These are phyloP conservation scores for Carpinus fangiana DNA, from an alignment of 306 rosid genomes.

Conservation along the genomic window DNA sequence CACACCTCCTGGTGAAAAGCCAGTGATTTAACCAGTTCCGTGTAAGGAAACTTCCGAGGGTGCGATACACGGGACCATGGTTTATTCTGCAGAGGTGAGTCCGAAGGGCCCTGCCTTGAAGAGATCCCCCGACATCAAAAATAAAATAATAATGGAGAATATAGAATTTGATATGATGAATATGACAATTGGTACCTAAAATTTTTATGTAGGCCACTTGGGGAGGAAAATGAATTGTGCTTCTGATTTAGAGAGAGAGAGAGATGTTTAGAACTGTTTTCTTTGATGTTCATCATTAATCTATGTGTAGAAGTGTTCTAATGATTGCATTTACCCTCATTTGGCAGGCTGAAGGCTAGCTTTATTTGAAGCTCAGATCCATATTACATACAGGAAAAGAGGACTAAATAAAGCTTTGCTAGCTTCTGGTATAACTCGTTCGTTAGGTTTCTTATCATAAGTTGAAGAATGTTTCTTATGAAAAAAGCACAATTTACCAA, in stretches of 20 bases:
- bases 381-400: background rate
- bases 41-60: no score
- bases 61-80: no score
- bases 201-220: background rate
- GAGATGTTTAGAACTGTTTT: background rate
- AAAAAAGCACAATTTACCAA: background rate
- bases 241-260: background rate
- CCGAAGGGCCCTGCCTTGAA: no score
- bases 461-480: background rate
- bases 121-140: no score
- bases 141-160: background rate
- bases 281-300: background rate
- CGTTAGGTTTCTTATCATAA: background rate
- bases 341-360: constrained; percentile 18
- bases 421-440: background rate
- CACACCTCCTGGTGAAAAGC: no score
- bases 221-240: background rate
- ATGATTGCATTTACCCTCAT: background rate
- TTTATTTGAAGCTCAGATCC: background rate
- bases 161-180: background rate
- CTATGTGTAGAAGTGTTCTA: background rate
- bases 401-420: background rate
- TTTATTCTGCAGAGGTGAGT: no score
- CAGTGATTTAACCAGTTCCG: no score
- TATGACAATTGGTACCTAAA: background rate